phyloP scores from a whole-genome alignment of 805 yeast genomes.

The Torulaspora microellipsoides region DNA sequence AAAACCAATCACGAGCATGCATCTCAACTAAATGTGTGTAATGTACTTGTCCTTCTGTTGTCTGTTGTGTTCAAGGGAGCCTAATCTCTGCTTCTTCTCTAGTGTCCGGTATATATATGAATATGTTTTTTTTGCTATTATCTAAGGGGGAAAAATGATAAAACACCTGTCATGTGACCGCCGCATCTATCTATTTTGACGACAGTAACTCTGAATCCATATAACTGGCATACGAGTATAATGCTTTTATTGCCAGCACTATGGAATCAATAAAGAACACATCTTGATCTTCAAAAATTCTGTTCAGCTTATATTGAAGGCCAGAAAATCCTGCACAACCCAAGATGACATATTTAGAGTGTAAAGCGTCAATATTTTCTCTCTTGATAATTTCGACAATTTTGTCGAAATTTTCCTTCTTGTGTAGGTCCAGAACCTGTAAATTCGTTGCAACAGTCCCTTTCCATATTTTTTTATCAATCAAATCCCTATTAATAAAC shows the following conservation, averaged over 20 bases:
- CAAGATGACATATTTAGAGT: slow-evolving; percentile 18
- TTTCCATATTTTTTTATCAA: slow-evolving; percentile 11
- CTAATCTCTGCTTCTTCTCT: no score
- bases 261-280: slow-evolving; percentile 15
- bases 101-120: no score
- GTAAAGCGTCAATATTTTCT: slow-evolving; percentile 16
- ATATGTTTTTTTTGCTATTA: no score
- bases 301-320: slow-evolving; percentile 9
- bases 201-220: no score
- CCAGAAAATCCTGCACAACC: slow-evolving; percentile 32
- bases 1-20: slow-evolving; percentile 30
- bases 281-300: slow-evolving; percentile 2
- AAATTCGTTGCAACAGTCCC: slow-evolving; percentile 26
- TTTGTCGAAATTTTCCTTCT: slow-evolving; percentile 10
- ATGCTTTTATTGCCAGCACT: slow-evolving; percentile 9
- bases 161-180: no score
- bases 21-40: slow-evolving; percentile 1
- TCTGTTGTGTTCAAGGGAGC: no score
- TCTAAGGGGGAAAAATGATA: no score
- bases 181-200: no score
- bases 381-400: slow-evolving; percentile 15
- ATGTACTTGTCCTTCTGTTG: no score
- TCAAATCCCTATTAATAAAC: slow-evolving; percentile 6
- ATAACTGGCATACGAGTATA: slow-evolving; percentile 3
- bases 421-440: slow-evolving; percentile 21